phyloP scores from a whole-genome alignment of 305 asterid genomes.

The Fraxinus ornus region DNA sequence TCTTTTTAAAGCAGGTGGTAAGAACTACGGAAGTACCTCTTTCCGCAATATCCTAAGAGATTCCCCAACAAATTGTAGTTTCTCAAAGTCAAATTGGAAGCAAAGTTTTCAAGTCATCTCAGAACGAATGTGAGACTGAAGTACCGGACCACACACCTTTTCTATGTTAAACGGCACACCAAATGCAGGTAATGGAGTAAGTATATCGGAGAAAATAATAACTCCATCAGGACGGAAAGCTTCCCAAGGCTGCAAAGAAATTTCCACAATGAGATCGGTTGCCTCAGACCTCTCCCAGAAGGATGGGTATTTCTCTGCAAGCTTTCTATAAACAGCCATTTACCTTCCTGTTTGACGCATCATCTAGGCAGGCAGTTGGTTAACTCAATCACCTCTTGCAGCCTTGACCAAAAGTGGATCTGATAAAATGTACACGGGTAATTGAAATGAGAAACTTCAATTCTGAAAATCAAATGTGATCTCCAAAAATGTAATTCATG shows the following conservation, averaged over 20 bases:
- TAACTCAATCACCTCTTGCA: slow-evolving; percentile 78
- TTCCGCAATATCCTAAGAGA: slow-evolving; percentile 70
- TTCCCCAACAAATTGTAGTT: slow-evolving; percentile 79
- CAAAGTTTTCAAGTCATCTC: slow-evolving; percentile 66
- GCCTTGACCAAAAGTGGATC: slow-evolving; percentile 95
- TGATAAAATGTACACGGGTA: slow-evolving; percentile 27
- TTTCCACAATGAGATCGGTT: slow-evolving; percentile 96
- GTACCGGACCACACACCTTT: slow-evolving; percentile 78
- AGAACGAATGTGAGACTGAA: slow-evolving; percentile 70
- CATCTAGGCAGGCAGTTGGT: slow-evolving; percentile 96
- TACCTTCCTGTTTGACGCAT: slow-evolving; percentile 99
- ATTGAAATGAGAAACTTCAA: slow-evolving; percentile 14
- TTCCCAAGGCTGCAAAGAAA: slow-evolving; percentile 99
- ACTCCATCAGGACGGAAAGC: slow-evolving; percentile 95
- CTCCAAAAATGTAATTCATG: slow-evolving; percentile 2
- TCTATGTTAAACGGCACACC: slow-evolving; percentile 96
- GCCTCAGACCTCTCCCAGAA: slow-evolving; percentile 99
- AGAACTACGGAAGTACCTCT: slow-evolving; percentile 46
- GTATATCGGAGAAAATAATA: slow-evolving; percentile 90
- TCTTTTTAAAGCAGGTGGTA: neutral
- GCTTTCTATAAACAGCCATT: slow-evolving; percentile 91
- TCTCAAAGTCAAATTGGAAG: slow-evolving; percentile 75
- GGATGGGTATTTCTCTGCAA: slow-evolving; percentile 91
- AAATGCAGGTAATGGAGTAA: slow-evolving; percentile 93
- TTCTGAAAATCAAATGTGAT: neutral